These are phyloP conservation scores for Alternaria gaisen DNA, from an alignment of 2,329 filamentous ascomycete species.

Conservation along the genomic window DNA sequence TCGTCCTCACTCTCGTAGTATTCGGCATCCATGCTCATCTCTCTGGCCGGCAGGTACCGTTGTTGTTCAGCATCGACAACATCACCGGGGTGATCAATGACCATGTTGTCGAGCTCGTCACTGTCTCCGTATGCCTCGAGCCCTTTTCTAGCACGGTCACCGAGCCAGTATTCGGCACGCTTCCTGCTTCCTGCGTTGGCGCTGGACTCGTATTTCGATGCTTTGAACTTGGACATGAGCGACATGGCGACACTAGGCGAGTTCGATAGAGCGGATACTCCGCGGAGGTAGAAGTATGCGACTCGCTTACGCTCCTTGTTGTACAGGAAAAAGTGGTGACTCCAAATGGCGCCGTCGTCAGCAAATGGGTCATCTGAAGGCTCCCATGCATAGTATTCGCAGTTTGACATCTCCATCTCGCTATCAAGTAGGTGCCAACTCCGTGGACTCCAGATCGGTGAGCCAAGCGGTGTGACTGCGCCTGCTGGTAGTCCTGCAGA, in stretches of 20 bases:
- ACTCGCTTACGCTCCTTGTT: conserved; percentile 92
- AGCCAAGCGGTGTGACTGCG: conserved; percentile 58
- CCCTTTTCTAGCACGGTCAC: conserved; percentile 65
- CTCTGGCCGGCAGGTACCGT: conserved; percentile 43
- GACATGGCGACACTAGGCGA: conserved; percentile 59
- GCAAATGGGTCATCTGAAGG: conserved; percentile 91
- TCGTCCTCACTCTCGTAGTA: conserved; percentile 44
- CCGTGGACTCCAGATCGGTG: conserved; percentile 80
- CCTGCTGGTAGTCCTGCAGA: conserved; percentile 54
- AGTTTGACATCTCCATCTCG: conserved; percentile 91
- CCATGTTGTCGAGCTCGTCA: conserved; percentile 55
- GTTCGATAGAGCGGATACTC: conserved; percentile 78
- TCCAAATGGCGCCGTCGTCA: conserved; percentile 94
- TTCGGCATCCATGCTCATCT: conserved; percentile 44
- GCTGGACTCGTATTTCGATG: conserved; percentile 58
- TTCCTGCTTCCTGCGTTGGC: conserved; percentile 72
- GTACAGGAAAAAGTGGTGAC: conserved; percentile 96
- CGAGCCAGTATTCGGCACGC: conserved; percentile 88
- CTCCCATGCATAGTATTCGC: conserved; percentile 87
- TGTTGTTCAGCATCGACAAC: conserved; percentile 52
- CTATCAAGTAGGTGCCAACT: conserved; percentile 95
- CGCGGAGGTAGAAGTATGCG: conserved; percentile 90
- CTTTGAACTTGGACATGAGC: conserved; percentile 50
- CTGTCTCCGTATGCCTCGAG: conserved; percentile 55
- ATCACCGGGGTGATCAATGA: conserved; percentile 51